Evolutionary conservation across 2,329 filamentous ascomycete species (phyloP), one percentile per base, ranked within the genome.

Genomic region (Pseudocercospora vitis): DNA sequence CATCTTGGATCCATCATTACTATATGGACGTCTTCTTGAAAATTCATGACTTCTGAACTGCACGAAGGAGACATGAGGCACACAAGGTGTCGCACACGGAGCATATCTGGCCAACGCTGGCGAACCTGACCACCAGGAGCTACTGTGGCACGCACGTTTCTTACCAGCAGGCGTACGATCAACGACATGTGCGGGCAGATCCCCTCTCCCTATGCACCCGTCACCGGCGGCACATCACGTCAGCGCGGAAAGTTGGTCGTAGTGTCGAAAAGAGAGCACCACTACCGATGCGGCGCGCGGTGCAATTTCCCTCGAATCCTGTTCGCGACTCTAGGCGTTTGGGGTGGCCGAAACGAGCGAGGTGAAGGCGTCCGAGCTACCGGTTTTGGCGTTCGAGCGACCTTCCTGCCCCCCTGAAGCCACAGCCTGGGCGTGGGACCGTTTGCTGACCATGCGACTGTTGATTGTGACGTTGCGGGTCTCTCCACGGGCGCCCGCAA

Each of bases 381-480:
- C 37, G 21, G 37, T 42, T 42, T 42, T 19, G 39, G 19, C 28
- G 40, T 46, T 4, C 29, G 26, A 29, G 44, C n/a, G n/a, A n/a
- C n/a, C n/a, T n/a, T n/a, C n/a, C n/a, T n/a, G n/a, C n/a, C n/a
- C n/a, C 45, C 45, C 45, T 29, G 23, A 29, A 48, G 29, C 45
- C 32, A 35, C 14, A 19, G n/a, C 42, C 12, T 46, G 24, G n/a
- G 37, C 19, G 37, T 40, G 19, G 19, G 37, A 40, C 37, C 37
- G 37, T 42, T 42, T 42, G n/a, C 35, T 19, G 14, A 39, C 35
- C 42, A 46, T 29, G 44, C 44, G 44, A 33, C 12, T 19, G 44
- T 32, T 29, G 31, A 48, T 48, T 28, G 26, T 23, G 21, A 29
- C 45, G 45, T 24, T 33, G 24, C 28, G 21, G 19, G 3, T n/a